phyloP scores from a whole-genome alignment of 2,329 filamentous ascomycete species.

The Chaetomium globosum region DNA sequence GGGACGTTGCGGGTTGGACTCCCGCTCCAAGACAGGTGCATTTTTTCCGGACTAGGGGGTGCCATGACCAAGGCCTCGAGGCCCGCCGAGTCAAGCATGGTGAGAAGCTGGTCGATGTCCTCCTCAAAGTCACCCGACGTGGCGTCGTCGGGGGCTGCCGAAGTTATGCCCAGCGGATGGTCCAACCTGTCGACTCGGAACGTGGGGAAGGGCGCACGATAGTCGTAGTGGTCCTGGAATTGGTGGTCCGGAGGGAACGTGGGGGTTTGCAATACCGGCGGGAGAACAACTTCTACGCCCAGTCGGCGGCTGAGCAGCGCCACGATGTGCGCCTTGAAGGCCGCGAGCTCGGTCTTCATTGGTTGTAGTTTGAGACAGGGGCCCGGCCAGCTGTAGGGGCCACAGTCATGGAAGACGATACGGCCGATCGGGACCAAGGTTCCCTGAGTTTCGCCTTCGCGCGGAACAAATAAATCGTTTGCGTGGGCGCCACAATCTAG shows the following conservation, averaged over 20 bases:
- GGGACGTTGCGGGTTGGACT: not conserved
- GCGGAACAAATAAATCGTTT: constrained; percentile 7
- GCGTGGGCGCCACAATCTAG: constrained; percentile 14
- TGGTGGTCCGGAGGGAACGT: not conserved
- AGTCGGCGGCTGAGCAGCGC: not conserved
- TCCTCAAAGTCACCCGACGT: not conserved
- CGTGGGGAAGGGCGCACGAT: not conserved
- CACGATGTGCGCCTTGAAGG: not conserved
- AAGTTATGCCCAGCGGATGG: not conserved
- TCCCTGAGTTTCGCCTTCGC: not conserved
- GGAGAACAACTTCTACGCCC: not conserved
- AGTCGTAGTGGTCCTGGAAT: not conserved
- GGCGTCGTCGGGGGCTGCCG: not conserved
- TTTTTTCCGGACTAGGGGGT: not conserved
- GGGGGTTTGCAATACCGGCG: not conserved
- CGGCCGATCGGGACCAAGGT: constrained; percentile 6
- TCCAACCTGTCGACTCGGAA: not conserved
- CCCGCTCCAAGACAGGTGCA: not conserved
- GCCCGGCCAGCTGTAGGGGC: too few species aligned
- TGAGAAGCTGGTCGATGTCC: not conserved
- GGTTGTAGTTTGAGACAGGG: not conserved
- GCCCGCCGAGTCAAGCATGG: not conserved
- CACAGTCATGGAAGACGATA: not conserved
- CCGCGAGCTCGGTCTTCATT: not conserved
- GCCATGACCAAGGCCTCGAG: not conserved